Evolutionary conservation across 1,139 yeast species (phyloP).

Genomic region (Candida pseudocylindracea): DNA sequence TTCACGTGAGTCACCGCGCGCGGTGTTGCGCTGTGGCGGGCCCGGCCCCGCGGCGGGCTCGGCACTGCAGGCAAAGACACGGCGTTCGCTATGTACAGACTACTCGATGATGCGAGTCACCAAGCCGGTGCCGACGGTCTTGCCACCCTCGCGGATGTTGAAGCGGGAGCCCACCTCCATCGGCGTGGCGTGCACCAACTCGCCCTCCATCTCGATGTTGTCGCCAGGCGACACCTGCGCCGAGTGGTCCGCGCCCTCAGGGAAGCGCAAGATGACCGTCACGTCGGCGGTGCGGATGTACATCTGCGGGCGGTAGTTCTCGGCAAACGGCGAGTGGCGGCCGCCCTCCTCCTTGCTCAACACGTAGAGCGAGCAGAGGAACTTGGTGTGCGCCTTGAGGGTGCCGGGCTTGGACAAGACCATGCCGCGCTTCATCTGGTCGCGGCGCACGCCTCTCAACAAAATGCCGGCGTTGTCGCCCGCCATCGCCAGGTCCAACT

Average conservation of each 20-base stretch:
- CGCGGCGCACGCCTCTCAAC: conserved; percentile 97
- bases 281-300: conserved; percentile 94
- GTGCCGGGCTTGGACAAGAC: conserved; percentile 85
- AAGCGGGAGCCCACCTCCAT: conserved; percentile 93
- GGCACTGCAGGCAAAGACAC: too few species aligned
- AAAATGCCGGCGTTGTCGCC: conserved; percentile 98
- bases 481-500: conserved; percentile 90
- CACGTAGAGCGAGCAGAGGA: conserved; percentile 83
- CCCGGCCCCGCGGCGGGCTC: too few species aligned
- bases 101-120: conserved; percentile 81
- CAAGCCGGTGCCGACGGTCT: conserved; percentile 97
- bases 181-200: conserved; percentile 81
- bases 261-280: conserved; percentile 80
- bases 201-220: conserved; percentile 90
- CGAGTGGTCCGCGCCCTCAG: conserved; percentile 64
- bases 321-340: conserved; percentile 93
- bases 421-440: conserved; percentile 95
- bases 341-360: conserved; percentile 98
- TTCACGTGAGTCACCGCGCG: too few species aligned
- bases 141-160: conserved; percentile 99
- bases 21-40: too few species aligned
- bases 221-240: conserved; percentile 96
- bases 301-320: conserved; percentile 96
- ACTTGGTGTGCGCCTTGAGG: conserved; percentile 81
- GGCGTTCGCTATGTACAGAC: conserved; percentile 1